These are phyloP conservation scores for Smallanthus sonchifolius DNA, from an alignment of 129 eudicot species.

Conservation along the genomic window DNA sequence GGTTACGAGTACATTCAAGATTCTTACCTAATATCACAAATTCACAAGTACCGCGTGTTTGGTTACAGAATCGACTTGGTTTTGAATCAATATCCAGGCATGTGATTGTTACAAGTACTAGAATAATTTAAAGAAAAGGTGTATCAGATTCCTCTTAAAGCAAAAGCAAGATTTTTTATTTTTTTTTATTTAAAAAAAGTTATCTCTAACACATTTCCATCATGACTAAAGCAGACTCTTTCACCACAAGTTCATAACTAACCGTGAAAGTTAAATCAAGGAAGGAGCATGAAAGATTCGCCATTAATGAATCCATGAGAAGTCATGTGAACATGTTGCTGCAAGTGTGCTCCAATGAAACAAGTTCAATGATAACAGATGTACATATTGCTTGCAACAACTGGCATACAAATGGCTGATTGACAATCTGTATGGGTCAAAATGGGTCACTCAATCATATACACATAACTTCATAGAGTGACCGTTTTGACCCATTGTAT, in stretches of 20 bases:
- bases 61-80: background rate
- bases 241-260: background rate
- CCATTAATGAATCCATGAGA: constrained; percentile 33
- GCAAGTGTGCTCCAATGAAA: constrained; percentile 12
- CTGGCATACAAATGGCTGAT: constrained; percentile 14
- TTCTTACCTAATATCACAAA: background rate
- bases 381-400: background rate
- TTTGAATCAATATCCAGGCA: constrained; percentile 19
- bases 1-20: constrained; percentile 9
- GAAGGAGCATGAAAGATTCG: background rate
- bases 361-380: constrained; percentile 10
- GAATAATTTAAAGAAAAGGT: constrained; percentile 17
- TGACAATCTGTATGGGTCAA: background rate
- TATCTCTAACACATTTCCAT: constrained; percentile 17
- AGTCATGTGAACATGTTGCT: constrained; percentile 27
- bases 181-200: background rate
- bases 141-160: constrained; percentile 27
- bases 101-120: constrained; percentile 20
- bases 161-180: constrained; percentile 9
- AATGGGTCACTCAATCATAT: background rate
- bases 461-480: background rate
- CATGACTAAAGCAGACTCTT: constrained; percentile 19
- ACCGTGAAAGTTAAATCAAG: background rate
- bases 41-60: constrained; percentile 12
- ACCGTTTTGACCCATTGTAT: background rate